Conservation (phyloP, 2,329 filamentous ascomycete species). For the Dactylellina leptospora region DNA sequence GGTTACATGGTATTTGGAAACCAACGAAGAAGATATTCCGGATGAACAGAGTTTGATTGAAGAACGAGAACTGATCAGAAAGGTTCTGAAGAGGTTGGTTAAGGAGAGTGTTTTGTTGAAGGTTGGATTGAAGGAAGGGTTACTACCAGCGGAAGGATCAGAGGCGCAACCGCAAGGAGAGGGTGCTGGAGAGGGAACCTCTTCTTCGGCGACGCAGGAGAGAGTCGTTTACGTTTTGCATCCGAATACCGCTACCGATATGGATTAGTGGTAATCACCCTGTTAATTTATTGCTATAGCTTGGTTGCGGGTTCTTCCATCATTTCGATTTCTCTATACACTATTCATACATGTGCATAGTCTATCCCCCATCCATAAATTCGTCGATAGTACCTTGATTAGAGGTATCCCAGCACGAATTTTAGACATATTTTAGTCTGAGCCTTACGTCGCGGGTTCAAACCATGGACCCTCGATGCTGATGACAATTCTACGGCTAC, state of each 20-base stretch:
- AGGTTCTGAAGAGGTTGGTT: constrained; percentile 94
- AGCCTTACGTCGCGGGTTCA: no score
- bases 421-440: no score
- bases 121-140: constrained; percentile 74
- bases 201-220: constrained; percentile 59
- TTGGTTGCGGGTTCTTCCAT: constrained; percentile 6
- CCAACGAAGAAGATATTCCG: constrained; percentile 82
- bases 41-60: constrained; percentile 81
- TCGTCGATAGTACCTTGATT: no score
- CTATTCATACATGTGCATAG: background rate
- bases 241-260: constrained; percentile 70
- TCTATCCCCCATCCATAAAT: no score
- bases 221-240: constrained; percentile 85
- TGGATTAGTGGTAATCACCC: constrained; percentile 25
- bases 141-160: constrained; percentile 72
- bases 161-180: constrained; percentile 41
- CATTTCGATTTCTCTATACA: background rate
- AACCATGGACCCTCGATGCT: no score
- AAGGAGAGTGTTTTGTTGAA: constrained; percentile 74
- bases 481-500: no score
- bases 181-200: constrained; percentile 50
- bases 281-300: background rate
- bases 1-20: constrained; percentile 88
- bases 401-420: no score
- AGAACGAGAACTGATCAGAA: constrained; percentile 76